Evolutionary conservation across 2,329 filamentous ascomycete species (phyloP).

Genomic region (Diaporthe eres): DNA sequence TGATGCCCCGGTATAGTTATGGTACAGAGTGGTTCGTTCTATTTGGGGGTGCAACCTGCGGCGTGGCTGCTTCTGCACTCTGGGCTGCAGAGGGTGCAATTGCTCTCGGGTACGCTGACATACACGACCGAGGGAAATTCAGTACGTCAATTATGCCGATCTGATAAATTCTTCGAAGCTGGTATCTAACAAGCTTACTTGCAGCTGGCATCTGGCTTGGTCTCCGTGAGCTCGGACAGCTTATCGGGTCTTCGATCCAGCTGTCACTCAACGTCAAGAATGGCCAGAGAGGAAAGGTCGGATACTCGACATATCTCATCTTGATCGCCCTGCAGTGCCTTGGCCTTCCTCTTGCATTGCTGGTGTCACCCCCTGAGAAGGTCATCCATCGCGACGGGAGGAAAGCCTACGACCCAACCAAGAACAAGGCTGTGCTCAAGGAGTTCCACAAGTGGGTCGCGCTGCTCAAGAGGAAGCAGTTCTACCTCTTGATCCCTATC

Average conservation of each 20-base stretch:
- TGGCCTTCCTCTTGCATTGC: slow-evolving; percentile 59
- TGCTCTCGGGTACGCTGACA: slow-evolving; percentile 59
- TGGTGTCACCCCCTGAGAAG: slow-evolving; percentile 61
- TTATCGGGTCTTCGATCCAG: slow-evolving; percentile 66
- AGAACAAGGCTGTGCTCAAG: slow-evolving; percentile 54
- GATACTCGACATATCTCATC: slow-evolving; percentile 57
- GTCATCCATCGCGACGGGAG: slow-evolving; percentile 56
- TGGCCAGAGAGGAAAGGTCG: slow-evolving; percentile 60
- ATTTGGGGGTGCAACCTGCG: slow-evolving; percentile 58
- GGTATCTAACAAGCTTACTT: not conserved
- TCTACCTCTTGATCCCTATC: slow-evolving; percentile 64
- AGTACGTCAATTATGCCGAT: slow-evolving; percentile 41
- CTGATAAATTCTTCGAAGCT: not conserved
- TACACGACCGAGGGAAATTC: slow-evolving; percentile 60
- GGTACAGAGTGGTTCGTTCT: slow-evolving; percentile 60
- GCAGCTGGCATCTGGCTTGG: slow-evolving; percentile 66
- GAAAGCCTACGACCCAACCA: slow-evolving; percentile 49
- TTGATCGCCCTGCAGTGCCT: slow-evolving; percentile 61
- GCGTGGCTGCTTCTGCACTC: slow-evolving; percentile 54
- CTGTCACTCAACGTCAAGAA: slow-evolving; percentile 62
- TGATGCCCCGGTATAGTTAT: slow-evolving; percentile 43
- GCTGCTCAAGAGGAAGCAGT: slow-evolving; percentile 58
- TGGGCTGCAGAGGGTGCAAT: slow-evolving; percentile 55
- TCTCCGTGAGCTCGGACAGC: slow-evolving; percentile 65
- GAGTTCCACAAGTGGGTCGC: slow-evolving; percentile 55